Evolutionary conservation across 352 stramenopile species (phyloP), one percentile per base, ranked within the genome.

Genomic region (Phytophthora pisi): DNA sequence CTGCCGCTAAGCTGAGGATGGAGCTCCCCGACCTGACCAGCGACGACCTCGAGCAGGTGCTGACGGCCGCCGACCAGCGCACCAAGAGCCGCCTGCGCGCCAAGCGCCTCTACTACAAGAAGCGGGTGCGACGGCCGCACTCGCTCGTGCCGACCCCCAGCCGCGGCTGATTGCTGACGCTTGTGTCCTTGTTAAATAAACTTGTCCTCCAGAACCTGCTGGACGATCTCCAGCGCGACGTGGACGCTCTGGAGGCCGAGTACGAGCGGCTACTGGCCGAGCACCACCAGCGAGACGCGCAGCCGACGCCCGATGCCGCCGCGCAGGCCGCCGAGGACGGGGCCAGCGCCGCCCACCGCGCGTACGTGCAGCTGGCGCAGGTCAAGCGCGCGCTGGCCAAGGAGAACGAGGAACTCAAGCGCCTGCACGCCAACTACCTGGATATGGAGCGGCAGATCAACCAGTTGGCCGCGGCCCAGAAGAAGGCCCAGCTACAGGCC

Each of bases 61-160:
- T 70, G 10, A 55, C 51, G 36, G 66, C 75, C 51, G 54, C 70
- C 11, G 71, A 82, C 28, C 69, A 85, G 34, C 83, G 72, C 26
- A 76, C 74, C 38, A 86, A 85, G 59, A 84, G 86, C 60, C 81
- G 84, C 5, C 70, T 88, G 43, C 75, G 86, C 42, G 84, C 86
- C 68, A 89, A 90, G 68, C 78, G 81, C 8, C 81, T 84, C 52
- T 92, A 92, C 82, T 89, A 92, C 75, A 86, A 86, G 70, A 89
- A 90, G 36, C 70, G 84, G 50, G 84, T 92, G 71, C 63, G 78
- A 23, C 51, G 4, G 16, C 45, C 5, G 34, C 47, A 28, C n/a
- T 24, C 26, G 28, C 18, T 53, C 16, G 13, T 18, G 16, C 38
- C n/a, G 8, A 11, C 34, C 34, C 34, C 34, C 10, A 40, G 34